phyloP scores from a whole-genome alignment of 371 early-diverging fungal species.

The Mortierella sp. region DNA sequence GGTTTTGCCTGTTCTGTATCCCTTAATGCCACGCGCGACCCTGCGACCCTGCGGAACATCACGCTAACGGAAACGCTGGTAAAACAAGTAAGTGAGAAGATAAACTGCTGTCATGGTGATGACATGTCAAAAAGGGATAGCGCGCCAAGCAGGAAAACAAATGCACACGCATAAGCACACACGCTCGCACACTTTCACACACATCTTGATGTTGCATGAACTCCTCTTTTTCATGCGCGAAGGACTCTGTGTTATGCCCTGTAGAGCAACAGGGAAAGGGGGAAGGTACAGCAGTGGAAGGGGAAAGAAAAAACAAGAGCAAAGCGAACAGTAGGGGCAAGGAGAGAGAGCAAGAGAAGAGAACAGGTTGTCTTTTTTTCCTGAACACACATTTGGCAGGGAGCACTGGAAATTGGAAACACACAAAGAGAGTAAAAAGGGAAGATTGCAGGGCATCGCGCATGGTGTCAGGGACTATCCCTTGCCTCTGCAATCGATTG shows the following conservation, averaged over 20 bases:
- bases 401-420: neutral
- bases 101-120: neutral
- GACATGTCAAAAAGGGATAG: neutral
- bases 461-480: neutral
- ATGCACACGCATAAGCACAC: too few species aligned
- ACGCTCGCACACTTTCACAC: too few species aligned
- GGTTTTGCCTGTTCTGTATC: too few species aligned
- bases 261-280: neutral
- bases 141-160: neutral
- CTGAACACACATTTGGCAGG: too few species aligned
- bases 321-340: slow-evolving; percentile 1
- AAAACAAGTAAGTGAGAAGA: neutral
- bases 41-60: slow-evolving; percentile 26
- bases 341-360: neutral
- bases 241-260: neutral
- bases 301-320: neutral
- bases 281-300: neutral
- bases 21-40: slow-evolving; percentile 31
- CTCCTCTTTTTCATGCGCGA: neutral
- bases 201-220: neutral
- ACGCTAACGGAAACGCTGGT: slow-evolving; percentile 9
- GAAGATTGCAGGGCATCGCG: neutral
- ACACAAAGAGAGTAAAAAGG: neutral
- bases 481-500: neutral
- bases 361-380: too few species aligned